Evolutionary conservation across 169 alveolate genomes (phyloP).

Genomic region (Cryptosporidium andersoni): DNA sequence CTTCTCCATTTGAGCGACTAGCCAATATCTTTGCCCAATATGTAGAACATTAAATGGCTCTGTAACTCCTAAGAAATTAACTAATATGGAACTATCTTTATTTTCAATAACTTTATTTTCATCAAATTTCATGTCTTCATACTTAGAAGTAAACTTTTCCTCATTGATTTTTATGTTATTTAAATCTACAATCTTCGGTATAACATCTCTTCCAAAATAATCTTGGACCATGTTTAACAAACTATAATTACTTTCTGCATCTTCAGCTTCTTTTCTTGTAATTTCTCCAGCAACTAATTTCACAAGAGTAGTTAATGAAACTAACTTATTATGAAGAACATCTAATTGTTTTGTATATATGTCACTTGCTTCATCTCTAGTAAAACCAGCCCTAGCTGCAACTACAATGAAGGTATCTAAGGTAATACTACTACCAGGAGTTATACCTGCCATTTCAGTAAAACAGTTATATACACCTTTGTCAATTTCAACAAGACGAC

Average conservation of each 20-base stretch:
- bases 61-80: constrained; percentile 4
- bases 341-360: constrained; percentile 31
- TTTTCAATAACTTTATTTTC: background rate
- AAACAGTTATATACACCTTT: constrained; percentile 42
- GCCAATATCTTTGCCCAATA: constrained; percentile 44
- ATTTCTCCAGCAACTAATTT: constrained; percentile 53
- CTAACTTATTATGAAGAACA: constrained; percentile 24
- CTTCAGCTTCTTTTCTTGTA: constrained; percentile 40
- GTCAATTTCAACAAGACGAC: constrained; percentile 40
- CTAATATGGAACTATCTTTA: background rate
- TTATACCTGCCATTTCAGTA: constrained; percentile 35
- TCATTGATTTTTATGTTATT: background rate
- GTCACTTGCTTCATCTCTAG: constrained; percentile 49
- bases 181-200: constrained; percentile 18
- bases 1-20: constrained; percentile 20
- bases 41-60: constrained; percentile 43
- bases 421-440: constrained; percentile 55
- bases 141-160: constrained; percentile 15
- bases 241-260: constrained; percentile 31
- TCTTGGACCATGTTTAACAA: constrained; percentile 54
- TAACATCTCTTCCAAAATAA: constrained; percentile 55
- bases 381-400: constrained; percentile 65
- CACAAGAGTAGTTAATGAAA: constrained; percentile 36
- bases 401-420: constrained; percentile 49
- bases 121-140: constrained; percentile 11